Conservation (phyloP, 176 grass and related monocot species). For the Oropetium thomaeum region DNA sequence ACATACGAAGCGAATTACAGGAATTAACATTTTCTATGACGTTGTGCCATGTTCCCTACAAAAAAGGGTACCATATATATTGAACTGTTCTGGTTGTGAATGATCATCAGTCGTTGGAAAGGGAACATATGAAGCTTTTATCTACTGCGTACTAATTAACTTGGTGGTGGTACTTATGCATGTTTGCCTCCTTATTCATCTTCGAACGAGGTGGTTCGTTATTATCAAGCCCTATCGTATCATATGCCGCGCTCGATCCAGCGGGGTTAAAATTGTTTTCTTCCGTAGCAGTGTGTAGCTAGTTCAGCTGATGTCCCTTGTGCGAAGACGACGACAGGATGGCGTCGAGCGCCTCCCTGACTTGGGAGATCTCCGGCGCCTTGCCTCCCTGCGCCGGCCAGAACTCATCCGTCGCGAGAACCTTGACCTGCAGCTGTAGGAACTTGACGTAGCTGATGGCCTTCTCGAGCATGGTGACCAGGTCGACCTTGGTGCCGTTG, state of each 20-base stretch:
- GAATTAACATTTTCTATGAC: constrained; percentile 10
- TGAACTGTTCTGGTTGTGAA: not conserved
- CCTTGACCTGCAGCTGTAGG: constrained; percentile 95
- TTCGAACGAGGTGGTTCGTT: constrained; percentile 56
- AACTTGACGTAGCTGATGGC: constrained; percentile 93
- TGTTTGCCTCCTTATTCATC: constrained; percentile 43
- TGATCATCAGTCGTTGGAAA: constrained; percentile 1
- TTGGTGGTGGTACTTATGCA: constrained; percentile 33
- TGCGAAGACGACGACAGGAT: constrained; percentile 74
- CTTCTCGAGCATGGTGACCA: constrained; percentile 96
- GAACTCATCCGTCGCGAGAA: constrained; percentile 87
- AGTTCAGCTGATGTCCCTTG: constrained; percentile 24
- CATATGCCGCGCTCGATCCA: not conserved
- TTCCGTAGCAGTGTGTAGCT: constrained; percentile 31
- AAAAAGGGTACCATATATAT: constrained; percentile 2
- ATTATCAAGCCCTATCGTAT: constrained; percentile 14
- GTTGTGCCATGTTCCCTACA: not conserved
- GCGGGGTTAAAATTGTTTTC: not conserved
- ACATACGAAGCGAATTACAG: not conserved
- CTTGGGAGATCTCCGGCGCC: constrained; percentile 70
- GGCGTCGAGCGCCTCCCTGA: constrained; percentile 80
- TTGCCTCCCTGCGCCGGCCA: constrained; percentile 83
- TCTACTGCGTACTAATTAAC: too few relatives aligned
- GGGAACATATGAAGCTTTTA: constrained; percentile 20
- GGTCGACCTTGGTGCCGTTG: constrained; percentile 83